These are phyloP conservation scores for Penicillium chermesinum DNA, from an alignment of 495 filamentous ascomycete species.

Conservation along the genomic window DNA sequence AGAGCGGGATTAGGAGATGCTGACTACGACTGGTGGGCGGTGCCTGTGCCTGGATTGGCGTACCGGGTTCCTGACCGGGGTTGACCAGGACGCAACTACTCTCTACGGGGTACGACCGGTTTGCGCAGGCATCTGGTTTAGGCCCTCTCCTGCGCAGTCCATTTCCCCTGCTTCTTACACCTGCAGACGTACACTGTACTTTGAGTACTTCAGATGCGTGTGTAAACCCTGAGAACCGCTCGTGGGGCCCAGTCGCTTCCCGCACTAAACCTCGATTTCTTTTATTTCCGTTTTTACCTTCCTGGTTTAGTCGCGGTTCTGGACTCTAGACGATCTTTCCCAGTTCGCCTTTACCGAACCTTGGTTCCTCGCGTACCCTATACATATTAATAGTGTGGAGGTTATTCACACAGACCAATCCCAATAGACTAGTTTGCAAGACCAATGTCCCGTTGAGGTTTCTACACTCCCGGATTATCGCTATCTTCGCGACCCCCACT, in stretches of 20 bases:
- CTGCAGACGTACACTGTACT: too few relatives aligned
- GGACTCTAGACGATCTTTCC: not conserved
- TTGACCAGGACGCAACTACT: too few relatives aligned
- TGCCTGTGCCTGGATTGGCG: not conserved
- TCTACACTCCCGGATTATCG: too few relatives aligned
- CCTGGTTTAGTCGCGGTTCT: not conserved
- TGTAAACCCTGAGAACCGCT: not conserved
- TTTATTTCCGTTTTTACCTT: not conserved
- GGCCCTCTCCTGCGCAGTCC: constrained; percentile 7
- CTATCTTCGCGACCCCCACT: too few relatives aligned
- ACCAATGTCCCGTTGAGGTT: not conserved
- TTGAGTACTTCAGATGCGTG: too few relatives aligned
- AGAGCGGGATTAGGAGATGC: constrained; percentile 29
- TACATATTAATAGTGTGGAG: not conserved
- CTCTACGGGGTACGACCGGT: too few relatives aligned
- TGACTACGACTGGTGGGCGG: too few relatives aligned
- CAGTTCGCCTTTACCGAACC: not conserved
- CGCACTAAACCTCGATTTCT: not conserved
- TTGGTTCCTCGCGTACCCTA: not conserved
- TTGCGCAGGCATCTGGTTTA: too few relatives aligned
- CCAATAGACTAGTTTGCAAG: not conserved
- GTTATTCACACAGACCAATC: not conserved
- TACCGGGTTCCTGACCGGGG: not conserved
- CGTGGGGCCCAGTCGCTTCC: constrained; percentile 5
- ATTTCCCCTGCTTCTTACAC: not conserved